A percentile compares a stretch with the other conserved stretches of the same genome.
Conservation (phyloP, 2,329 filamentous ascomycete species). For the Hymenoscyphus occultus region DNA sequence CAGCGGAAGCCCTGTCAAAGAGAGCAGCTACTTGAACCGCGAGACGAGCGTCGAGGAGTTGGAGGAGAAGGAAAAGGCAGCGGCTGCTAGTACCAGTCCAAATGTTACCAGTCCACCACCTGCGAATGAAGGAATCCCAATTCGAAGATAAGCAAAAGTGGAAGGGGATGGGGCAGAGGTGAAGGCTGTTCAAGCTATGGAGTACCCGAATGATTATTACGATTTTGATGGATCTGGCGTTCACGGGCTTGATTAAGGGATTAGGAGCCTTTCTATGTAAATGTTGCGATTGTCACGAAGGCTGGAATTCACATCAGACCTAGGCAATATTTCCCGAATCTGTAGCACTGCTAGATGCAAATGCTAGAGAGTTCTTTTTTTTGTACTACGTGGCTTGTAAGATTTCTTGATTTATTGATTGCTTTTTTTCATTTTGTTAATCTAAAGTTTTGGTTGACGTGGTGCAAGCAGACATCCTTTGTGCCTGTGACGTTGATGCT, state of each 20-base stretch:
- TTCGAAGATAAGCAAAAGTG: slow-evolving; percentile 51
- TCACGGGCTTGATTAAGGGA: slow-evolving; percentile 21
- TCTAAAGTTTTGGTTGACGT: slow-evolving; percentile 30
- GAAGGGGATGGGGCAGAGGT: not conserved
- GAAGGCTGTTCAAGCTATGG: not conserved
- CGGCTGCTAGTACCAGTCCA: slow-evolving; percentile 22
- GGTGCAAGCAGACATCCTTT: not conserved
- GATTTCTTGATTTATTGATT: slow-evolving; percentile 6
- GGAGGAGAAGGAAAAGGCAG: slow-evolving; percentile 43
- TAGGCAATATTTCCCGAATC: slow-evolving; percentile 8
- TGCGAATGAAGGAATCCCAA: slow-evolving; percentile 56
- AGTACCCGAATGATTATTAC: slow-evolving; percentile 16
- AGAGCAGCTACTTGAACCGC: slow-evolving; percentile 80
- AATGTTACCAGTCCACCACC: slow-evolving; percentile 44
- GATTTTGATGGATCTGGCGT: slow-evolving; percentile 30
- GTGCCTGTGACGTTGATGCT: not conserved
- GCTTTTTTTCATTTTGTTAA: slow-evolving; percentile 10
- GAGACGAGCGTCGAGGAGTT: slow-evolving; percentile 69
- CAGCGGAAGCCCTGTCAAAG: slow-evolving; percentile 81
- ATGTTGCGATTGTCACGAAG: slow-evolving; percentile 22
- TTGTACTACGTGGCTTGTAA: not conserved
- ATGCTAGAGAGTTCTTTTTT: not conserved
- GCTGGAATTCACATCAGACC: slow-evolving; percentile 14
- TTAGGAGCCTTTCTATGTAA: slow-evolving; percentile 26
- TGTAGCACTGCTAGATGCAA: slow-evolving; percentile 4